phyloP scores from a whole-genome alignment of 208 protist species.

The Porcisia hertigi region DNA sequence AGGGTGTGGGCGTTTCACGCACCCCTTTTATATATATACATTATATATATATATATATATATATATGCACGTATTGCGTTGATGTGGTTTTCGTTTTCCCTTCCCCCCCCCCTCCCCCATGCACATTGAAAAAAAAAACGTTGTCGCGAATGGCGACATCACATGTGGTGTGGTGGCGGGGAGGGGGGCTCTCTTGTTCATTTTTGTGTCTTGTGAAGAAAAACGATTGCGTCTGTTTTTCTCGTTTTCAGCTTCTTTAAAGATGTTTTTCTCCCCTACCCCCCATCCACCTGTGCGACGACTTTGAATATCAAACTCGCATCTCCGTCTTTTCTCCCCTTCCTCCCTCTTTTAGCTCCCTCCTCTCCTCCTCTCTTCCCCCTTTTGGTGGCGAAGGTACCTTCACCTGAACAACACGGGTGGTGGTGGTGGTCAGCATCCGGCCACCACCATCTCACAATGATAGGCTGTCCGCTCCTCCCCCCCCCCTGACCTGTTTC shows the following conservation, averaged over 20 bases:
- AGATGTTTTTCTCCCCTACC: not conserved
- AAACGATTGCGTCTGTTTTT: too few species aligned
- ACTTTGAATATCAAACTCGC: not conserved
- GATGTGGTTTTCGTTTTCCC: not conserved
- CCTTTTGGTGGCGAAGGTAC: too few species aligned
- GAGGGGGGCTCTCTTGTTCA: too few species aligned
- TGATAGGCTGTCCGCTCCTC: not conserved
- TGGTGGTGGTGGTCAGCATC: not conserved
- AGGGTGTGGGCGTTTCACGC: too few species aligned
- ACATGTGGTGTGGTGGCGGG: not conserved
- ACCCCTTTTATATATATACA: not conserved
- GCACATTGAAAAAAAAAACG: not conserved
- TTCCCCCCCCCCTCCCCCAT: not conserved
- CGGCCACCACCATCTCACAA: not conserved
- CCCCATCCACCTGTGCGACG: not conserved
- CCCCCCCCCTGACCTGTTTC: not conserved
- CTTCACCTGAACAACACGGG: not conserved
- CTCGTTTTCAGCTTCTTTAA: not conserved
- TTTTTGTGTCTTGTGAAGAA: too few species aligned
- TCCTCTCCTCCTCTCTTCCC: not conserved
- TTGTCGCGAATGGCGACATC: not conserved
- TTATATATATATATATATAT: not conserved
- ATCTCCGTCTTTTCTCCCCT: not conserved
- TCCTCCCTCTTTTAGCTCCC: not conserved
- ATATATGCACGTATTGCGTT: not conserved